Base-by-base conservation (phyloP, 805 yeast species). In the Lipomyces mesembrius region DNA sequence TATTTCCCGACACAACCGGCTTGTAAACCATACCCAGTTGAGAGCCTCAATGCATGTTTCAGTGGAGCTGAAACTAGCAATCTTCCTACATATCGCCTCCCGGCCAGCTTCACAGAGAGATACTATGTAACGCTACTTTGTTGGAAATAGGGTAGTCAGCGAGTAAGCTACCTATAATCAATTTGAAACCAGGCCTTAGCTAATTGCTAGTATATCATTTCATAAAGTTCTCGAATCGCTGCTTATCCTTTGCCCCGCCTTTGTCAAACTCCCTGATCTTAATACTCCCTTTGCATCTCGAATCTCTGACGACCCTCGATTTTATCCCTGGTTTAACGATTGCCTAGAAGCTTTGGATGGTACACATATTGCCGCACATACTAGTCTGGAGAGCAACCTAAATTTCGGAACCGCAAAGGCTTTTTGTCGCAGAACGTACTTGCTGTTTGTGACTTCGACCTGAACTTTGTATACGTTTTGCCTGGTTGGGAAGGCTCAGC, bases 31-130 rank as follows among this genome's bases (percentile, higher is more conserved):
- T n/a, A n/a, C n/a, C n/a, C n/a, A n/a, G n/a, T n/a, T n/a, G n/a
- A n/a, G n/a, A n/a, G n/a, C n/a, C n/a, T n/a, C n/a, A n/a, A n/a
- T n/a, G n/a, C n/a, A n/a, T n/a, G 55, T 51, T 51, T 51, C 55
- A 20, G 32, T 52, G 55, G 32, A 52, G 32, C 55, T 25, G 55
- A 52, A 52, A 25, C 55, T 25, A 52, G 34, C 55, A 22, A 52
- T 52, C 32, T 52, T 52, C 55, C 34, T 52, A 9, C 55, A 52
- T 52, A 52, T 52, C 55, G 34, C 25, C 55, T 20, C 55, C 29
- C 55, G 55, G 34, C 55, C 34, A 29, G 27, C 55, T 52, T 43
- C 49, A 43, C 49, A 43, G 22, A 43, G 49, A 43, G 49, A 43
- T n/a, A 43, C 22, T 43, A 43, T 43, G 20, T 22, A 43, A 43